These are phyloP conservation scores for Gossypioides kirkii DNA, from an alignment of 345 rosid genomes.

Conservation along the genomic window DNA sequence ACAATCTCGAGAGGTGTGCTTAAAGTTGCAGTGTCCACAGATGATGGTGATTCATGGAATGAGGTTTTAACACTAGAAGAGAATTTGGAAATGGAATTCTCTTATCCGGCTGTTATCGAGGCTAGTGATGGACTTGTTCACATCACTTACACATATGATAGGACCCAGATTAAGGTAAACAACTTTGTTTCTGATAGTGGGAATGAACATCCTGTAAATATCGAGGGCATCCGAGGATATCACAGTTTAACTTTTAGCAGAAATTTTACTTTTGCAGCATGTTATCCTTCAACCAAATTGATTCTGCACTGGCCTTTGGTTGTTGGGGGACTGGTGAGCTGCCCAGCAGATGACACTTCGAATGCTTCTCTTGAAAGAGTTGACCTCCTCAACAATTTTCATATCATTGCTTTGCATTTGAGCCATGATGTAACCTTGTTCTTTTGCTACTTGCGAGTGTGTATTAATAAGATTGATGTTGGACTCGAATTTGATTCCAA, in stretches of 20 bases:
- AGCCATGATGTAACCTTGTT: not conserved
- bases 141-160: slow-evolving; percentile 74
- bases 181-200: not conserved
- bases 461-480: not conserved
- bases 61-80: slow-evolving; percentile 67
- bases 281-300: slow-evolving; percentile 45
- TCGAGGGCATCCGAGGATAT: not conserved
- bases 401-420: not conserved
- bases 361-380: too few species aligned
- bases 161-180: slow-evolving; percentile 84
- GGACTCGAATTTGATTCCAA: not conserved
- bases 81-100: slow-evolving; percentile 64
- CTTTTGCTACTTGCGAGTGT: not conserved
- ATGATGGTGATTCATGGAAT: slow-evolving; percentile 79
- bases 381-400: not conserved
- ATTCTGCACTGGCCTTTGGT: not conserved
- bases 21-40: slow-evolving; percentile 64
- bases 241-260: not conserved
- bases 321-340: too few species aligned
- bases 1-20: slow-evolving; percentile 77
- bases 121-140: slow-evolving; percentile 68
- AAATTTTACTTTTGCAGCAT: slow-evolving; percentile 36
- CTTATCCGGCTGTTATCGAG: slow-evolving; percentile 84
- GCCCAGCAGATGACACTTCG: too few species aligned
- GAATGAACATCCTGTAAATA: slow-evolving; percentile 7